Evolutionary conservation across 176 grass and related monocot genomes (phyloP), one percentile per base, ranked within the genome.

Genomic region (Bromus sterilis): DNA sequence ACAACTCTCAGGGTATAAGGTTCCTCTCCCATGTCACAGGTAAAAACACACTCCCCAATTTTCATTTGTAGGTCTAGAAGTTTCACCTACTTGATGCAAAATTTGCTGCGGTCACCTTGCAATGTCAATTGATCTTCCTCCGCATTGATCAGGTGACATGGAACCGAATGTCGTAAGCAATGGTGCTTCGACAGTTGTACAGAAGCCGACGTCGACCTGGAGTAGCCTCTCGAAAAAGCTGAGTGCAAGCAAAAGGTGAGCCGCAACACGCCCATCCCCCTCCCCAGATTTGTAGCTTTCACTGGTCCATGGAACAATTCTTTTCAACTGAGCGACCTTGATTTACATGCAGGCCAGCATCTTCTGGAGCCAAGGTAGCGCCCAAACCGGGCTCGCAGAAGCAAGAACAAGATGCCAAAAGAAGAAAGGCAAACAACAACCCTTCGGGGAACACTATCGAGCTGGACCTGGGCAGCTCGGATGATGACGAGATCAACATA

Each of bases 21-120:
- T 95, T 98, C 77, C 95, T 98, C 73, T 91, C 95, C 24, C 92
- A 95, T 65, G 95, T 98, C 66, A 91, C 95, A 78, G 89, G 92
- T 94, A 89, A 34, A 58, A 78, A 65, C 36, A 41, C 48, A 80
- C 21, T 24, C 15, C 21, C 13, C 39, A 29, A 40, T 5, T 40
- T 62, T 42, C 11, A 40, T 62, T 60, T 46, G 2, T 37, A 30
- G 32, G 25, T n/a, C 11, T 9, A 28, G 10, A 71, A 65, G 41
- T 23, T 71, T 26, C 66, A 64, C 42, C 41, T 51, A 39, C 25
- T 61, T 70, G 4, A 39, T 40, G 33, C 29, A 31, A 34, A 39
- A n/a, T 3, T 29, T n/a, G 44, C 18, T 20, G 3, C 11, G 1
- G 20, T 60, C 44, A 26, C 6, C n/a, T 67, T 25, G 0, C n/a